Conservation (phyloP, 2,329 filamentous ascomycete species). For the Aspergillus versicolor region DNA sequence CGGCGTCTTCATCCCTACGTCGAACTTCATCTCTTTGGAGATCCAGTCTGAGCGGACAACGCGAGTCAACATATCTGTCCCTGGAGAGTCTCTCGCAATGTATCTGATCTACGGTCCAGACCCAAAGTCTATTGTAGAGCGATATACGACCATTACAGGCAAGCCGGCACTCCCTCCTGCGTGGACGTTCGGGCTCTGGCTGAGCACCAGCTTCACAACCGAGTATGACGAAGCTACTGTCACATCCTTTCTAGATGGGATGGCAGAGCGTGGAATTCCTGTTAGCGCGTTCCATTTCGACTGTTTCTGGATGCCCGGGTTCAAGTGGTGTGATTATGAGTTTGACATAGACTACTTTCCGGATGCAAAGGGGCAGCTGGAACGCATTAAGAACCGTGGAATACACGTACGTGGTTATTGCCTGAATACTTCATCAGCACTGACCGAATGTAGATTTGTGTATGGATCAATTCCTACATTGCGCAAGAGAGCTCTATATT, state of each 20-base stretch:
- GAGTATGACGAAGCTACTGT: constrained; percentile 12
- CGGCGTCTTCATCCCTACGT: constrained; percentile 12
- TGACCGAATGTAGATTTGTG: constrained; percentile 4
- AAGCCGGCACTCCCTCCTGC: constrained; percentile 9
- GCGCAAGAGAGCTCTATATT: constrained; percentile 10
- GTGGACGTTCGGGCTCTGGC: constrained; percentile 13
- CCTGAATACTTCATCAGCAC: too few species aligned
- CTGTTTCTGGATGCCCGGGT: constrained; percentile 14
- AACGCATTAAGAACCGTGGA: constrained; percentile 6
- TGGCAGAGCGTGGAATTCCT: constrained; percentile 9
- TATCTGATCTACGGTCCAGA: constrained; percentile 12
- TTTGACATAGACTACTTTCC: constrained; percentile 13
- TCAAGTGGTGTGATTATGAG: constrained; percentile 13
- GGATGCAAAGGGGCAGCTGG: constrained; percentile 6
- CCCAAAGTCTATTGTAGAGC: constrained; percentile 8
- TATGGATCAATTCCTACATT: constrained; percentile 13
- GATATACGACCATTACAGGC: constrained; percentile 9
- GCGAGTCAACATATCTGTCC: constrained; percentile 9
- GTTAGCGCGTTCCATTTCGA: constrained; percentile 14
- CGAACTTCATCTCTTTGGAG: constrained; percentile 8
- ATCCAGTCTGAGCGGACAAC: constrained; percentile 10
- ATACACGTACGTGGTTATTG: too few species aligned
- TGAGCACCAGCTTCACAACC: constrained; percentile 12
- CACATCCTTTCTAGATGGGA: constrained; percentile 7
- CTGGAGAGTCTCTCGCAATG: constrained; percentile 4